Evolutionary conservation across 202 grass and related monocot species (phyloP).

Genomic region (Hordeum pubiflorum): DNA sequence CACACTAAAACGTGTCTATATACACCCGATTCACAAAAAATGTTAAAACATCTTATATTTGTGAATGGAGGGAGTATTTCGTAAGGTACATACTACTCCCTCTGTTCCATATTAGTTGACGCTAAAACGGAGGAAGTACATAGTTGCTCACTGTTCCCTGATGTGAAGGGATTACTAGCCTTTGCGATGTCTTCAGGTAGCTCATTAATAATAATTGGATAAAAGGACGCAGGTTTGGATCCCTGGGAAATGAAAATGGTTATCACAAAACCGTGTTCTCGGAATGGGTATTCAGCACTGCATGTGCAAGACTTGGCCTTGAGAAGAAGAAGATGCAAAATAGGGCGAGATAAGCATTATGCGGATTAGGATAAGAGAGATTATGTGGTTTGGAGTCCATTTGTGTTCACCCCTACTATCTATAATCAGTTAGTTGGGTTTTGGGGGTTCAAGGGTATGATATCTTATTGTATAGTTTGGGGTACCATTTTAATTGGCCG

Average conservation of each 20-base stretch:
- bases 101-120: too few relatives aligned
- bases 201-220: too few relatives aligned
- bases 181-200: too few relatives aligned
- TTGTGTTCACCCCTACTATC: not conserved
- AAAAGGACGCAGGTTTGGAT: too few relatives aligned
- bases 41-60: too few relatives aligned
- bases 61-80: too few relatives aligned
- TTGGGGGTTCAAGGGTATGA: not conserved
- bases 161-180: too few relatives aligned
- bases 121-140: not conserved
- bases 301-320: not conserved
- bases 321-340: not conserved
- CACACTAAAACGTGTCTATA: too few relatives aligned
- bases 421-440: not conserved
- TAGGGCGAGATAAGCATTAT: not conserved
- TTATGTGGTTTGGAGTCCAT: not conserved
- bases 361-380: not conserved
- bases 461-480: not conserved
- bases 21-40: too few relatives aligned
- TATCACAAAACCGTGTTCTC: not conserved
- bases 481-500: not conserved
- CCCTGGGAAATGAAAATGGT: too few relatives aligned
- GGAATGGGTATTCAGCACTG: not conserved
- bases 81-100: too few relatives aligned
- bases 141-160: not conserved